Conservation (phyloP, 768 basidiomycete species). For the Suillus sp. region DNA sequence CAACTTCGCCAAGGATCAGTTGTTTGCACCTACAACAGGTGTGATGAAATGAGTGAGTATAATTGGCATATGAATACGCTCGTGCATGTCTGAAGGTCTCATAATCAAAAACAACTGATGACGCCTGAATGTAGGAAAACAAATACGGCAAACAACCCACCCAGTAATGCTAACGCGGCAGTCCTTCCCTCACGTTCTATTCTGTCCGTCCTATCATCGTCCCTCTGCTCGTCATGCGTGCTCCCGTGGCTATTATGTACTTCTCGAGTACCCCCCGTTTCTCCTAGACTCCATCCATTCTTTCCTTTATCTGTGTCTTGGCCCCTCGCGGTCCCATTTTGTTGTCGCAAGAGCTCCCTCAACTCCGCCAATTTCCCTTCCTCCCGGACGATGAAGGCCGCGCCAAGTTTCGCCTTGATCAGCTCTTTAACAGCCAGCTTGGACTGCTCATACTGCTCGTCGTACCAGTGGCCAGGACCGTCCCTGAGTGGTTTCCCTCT, state of each 20-base stretch:
- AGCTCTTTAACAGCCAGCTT: slow-evolving; percentile 3
- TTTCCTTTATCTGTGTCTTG: slow-evolving; percentile 1
- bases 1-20: background rate
- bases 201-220: background rate
- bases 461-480: slow-evolving; percentile 8
- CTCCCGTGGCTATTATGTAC: background rate
- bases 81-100: background rate
- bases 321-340: background rate
- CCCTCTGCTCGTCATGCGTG: background rate
- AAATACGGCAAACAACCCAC: slow-evolving; percentile 7
- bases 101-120: slow-evolving; percentile 6
- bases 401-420: slow-evolving; percentile 4
- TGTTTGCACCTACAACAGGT: background rate
- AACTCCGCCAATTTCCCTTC: slow-evolving; percentile 7
- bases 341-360: slow-evolving; percentile 5
- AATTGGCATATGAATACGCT: background rate
- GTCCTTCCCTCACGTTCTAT: slow-evolving; percentile 7
- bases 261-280: background rate
- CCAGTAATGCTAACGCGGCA: slow-evolving; percentile 3
- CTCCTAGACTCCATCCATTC: background rate
- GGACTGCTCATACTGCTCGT: slow-evolving; percentile 19
- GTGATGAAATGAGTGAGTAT: background rate
- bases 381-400: background rate
- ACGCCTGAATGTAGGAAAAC: slow-evolving; percentile 5
- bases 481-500: slow-evolving; percentile 14